Base-by-base conservation (phyloP, 2,329 filamentous ascomycete species). In the Magnaporthiopsis rhizophila region DNA sequence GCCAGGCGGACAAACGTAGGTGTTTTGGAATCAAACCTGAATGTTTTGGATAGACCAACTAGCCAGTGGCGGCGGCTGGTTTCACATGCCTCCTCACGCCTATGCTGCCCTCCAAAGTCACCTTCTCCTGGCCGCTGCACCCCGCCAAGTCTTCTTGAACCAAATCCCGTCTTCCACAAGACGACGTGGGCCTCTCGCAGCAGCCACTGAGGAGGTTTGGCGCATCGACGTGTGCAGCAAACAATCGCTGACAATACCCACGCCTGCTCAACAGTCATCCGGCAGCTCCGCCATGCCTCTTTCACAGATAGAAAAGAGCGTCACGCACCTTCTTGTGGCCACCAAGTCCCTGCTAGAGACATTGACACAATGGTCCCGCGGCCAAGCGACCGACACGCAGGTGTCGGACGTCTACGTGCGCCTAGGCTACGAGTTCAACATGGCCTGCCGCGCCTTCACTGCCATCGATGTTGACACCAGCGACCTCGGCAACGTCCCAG, bases 351-450 rank as follows among this genome's bases (percentile, higher is more conserved):
- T 99, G 2, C 88, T 99, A 67, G 95, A 99, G 80, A 99, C 94
- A 7, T 82, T 99, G 67, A 99, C 95, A 60, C 90, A 96, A 82
- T 99, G 95, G 95, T 99, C 95, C 66, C 91, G 94, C 65, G 89
- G 91, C 67, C 88, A 90, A 71, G 93, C 95, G 64, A 93, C 92
- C 68, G 95, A 99, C 77, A 90, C 89, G 67, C 91, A 98, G 75
- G 95, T 99, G 66, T 98, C 95, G 15, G 95, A 99, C 75, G 95
- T 99, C 70, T 99, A 99, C 74, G 95, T 99, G 66, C 89, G 95
- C 66, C 81, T 99, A 67, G 95, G 95, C 60, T 99, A 99, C 78
- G 95, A 99, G 77, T 99, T 99, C 83, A 99, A 99, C 78, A 95
- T 99, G 80, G 95, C 95, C 34, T 98, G 94, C 76, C 89, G 95